These are phyloP conservation scores for Panaeolus papilionaceus DNA, from an alignment of 768 basidiomycete species.

Conservation along the genomic window DNA sequence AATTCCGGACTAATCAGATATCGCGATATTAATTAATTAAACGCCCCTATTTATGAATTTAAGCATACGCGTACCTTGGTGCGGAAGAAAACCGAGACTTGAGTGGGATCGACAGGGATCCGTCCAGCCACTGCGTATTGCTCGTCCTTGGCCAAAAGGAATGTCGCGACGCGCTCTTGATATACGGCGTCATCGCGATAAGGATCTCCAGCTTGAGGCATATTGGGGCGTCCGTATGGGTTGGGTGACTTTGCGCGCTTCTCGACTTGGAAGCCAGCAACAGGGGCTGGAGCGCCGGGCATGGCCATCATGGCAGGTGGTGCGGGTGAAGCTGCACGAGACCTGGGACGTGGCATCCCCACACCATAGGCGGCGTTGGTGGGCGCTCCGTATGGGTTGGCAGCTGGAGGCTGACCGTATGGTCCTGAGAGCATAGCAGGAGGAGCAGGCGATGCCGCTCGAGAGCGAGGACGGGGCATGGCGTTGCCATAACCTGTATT, in stretches of 20 bases:
- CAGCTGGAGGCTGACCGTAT: constrained; percentile 12
- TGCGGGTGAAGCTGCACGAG: constrained; percentile 35
- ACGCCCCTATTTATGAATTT: neutral
- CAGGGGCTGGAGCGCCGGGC: constrained; percentile 39
- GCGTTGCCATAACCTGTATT: constrained; percentile 11
- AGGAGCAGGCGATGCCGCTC: constrained; percentile 8
- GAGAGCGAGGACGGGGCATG: constrained; percentile 15
- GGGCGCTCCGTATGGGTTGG: constrained; percentile 7
- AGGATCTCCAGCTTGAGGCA: constrained; percentile 34
- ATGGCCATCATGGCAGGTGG: constrained; percentile 28
- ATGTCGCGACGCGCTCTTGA: constrained; percentile 57
- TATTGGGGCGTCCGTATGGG: constrained; percentile 39
- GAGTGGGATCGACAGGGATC: constrained; percentile 72
- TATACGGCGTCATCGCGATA: constrained; percentile 60
- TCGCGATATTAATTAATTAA: constrained; percentile 17
- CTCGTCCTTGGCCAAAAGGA: constrained; percentile 64
- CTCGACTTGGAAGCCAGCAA: constrained; percentile 73
- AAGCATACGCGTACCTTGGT: constrained; percentile 59
- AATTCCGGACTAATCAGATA: constrained; percentile 65
- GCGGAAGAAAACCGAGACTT: constrained; percentile 78
- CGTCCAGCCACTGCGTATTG: constrained; percentile 72
- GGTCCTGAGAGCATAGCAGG: constrained; percentile 4
- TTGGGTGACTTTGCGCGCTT: constrained; percentile 45
- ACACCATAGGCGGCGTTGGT: constrained; percentile 9
- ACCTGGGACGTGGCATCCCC: constrained; percentile 24